Conservation (phyloP, 2,329 filamentous ascomycete genomes). For the Trichophyton simii region DNA sequence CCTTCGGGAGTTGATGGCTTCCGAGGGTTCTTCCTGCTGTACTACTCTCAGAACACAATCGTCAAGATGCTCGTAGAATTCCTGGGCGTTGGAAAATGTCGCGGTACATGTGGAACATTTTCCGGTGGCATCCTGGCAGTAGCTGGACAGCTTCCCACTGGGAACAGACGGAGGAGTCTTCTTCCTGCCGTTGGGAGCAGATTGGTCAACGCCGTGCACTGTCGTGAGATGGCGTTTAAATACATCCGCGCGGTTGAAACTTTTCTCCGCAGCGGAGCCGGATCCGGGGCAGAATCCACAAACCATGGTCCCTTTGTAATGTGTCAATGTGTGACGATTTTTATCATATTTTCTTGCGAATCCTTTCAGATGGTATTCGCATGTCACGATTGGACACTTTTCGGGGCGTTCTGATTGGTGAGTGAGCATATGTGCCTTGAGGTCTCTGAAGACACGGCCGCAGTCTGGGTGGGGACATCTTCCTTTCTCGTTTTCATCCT, state of each 20-base stretch:
- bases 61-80: slow-evolving; percentile 93
- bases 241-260: slow-evolving; percentile 87
- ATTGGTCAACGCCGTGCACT: slow-evolving; percentile 86
- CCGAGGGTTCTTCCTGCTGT: slow-evolving; percentile 45
- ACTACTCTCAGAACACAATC: slow-evolving; percentile 55
- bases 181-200: slow-evolving; percentile 80
- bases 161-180: slow-evolving; percentile 40
- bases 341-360: slow-evolving; percentile 95
- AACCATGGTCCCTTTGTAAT: slow-evolving; percentile 96
- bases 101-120: slow-evolving; percentile 85
- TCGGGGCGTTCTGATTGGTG: slow-evolving; percentile 83
- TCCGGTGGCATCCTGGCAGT: slow-evolving; percentile 64
- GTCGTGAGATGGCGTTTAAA: slow-evolving; percentile 90
- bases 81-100: slow-evolving; percentile 75
- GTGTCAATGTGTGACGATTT: slow-evolving; percentile 83
- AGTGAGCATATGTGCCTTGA: slow-evolving; percentile 89
- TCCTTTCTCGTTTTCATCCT: slow-evolving; percentile 49
- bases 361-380: slow-evolving; percentile 83
- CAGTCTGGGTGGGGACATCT: slow-evolving; percentile 75
- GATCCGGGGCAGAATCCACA: slow-evolving; percentile 88
- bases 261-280: slow-evolving; percentile 81
- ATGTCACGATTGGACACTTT: slow-evolving; percentile 85
- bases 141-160: slow-evolving; percentile 55
- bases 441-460: slow-evolving; percentile 74
- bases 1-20: slow-evolving; percentile 45